Base-by-base conservation (phyloP, 495 filamentous ascomycete genomes). In the Neurospora hispaniola region DNA sequence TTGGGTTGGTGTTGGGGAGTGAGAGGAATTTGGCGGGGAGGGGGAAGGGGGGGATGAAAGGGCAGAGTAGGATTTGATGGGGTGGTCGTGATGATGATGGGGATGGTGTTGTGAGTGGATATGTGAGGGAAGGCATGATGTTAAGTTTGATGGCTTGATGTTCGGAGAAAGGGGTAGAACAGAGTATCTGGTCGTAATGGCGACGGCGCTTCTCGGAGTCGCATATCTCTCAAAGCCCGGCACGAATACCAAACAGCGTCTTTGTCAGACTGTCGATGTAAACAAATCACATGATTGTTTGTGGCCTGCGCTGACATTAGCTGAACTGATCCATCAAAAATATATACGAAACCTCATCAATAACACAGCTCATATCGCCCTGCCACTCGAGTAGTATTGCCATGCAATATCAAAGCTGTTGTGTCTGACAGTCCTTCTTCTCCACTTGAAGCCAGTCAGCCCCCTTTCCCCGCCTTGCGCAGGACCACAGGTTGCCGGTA, bases 1-100 rank as follows among this genome's bases (percentile, higher is more conserved):
- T 92, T 70, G 85, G 85, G 5, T 76, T 92, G 78, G 84, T 91
- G 35, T 76, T 92, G 68, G 77, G 75, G 2, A 71, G 74, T 20
- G 80, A 81, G 71, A 77, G 78, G 54, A 84, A 83, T 69, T 78
- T 71, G 23, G 72, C 69, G 6, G 73, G 73, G 69, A 75, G 78
- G 68, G 70, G 46, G 14, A 74, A 59, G 12, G 40, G n/a, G 16
- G 42, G 38, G 11, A 70, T 69, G 74, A 31, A 20, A 6, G 16
- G 20, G 44, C 27, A 16, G 40, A 75, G 73, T 68, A 20, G 69
- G 14, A 73, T 75, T 35, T 75, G 38, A n/a, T 46, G 4, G 10
- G 20, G 0, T 23, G 23, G 23, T 23, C 23, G 23, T 23, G 23
- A 23, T 23, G 23, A 23, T 23, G 46, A 5, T 54, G 10, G 20